phyloP scores from a whole-genome alignment of 768 basidiomycete genomes.

The Calocera cornea region DNA sequence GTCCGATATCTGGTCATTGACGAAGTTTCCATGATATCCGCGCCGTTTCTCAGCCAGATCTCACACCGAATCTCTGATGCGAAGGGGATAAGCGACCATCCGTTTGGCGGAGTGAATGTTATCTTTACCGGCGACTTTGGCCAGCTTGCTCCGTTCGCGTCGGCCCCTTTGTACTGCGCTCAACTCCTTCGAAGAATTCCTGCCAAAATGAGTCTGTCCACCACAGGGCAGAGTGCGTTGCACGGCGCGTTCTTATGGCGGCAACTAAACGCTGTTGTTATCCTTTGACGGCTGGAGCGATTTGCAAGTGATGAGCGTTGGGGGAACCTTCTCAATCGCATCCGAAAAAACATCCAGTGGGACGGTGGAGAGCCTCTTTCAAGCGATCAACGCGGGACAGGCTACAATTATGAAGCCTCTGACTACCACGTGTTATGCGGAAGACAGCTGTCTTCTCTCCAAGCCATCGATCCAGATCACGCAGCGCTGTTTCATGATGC shows the following conservation, averaged over 20 bases:
- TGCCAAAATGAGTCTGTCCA: neutral
- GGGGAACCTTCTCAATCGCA: no score
- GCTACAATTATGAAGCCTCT: no score
- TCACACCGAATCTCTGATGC: neutral
- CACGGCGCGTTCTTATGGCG: neutral
- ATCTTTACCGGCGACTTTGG: neutral
- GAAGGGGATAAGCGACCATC: neutral
- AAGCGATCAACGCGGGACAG: no score
- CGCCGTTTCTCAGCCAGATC: neutral
- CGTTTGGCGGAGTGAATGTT: neutral
- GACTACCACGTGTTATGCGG: no score
- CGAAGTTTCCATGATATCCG: neutral
- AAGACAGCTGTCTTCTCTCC: no score
- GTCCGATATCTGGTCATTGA: neutral
- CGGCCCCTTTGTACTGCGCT: neutral
- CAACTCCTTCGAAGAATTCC: neutral
- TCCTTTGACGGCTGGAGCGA: no score
- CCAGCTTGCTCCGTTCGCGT: neutral
- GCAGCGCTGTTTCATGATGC: no score
- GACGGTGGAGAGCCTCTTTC: no score
- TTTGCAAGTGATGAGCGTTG: no score
- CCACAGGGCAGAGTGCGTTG: neutral
- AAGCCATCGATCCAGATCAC: no score
- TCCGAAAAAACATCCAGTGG: no score
- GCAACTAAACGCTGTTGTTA: neutral